These are phyloP conservation scores for Vanderwaltozyma polyspora DNA, from an alignment of 805 yeast species.

Conservation along the genomic window DNA sequence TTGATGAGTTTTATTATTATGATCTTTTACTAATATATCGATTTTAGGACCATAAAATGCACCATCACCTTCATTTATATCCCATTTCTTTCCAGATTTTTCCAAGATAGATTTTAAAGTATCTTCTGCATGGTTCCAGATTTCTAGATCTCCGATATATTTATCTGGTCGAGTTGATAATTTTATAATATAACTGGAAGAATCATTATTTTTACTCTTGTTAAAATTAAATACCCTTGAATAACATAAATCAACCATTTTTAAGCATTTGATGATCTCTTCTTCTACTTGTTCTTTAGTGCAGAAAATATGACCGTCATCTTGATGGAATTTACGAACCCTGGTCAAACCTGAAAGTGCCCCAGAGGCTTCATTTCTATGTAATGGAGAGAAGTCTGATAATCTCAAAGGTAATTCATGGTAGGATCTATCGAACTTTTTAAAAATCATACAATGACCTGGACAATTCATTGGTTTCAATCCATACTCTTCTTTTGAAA, in stretches of 20 bases:
- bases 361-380: constrained; percentile 93
- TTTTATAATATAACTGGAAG: constrained; percentile 27
- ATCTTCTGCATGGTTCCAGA: constrained; percentile 78
- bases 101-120: constrained; percentile 52
- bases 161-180: constrained; percentile 80
- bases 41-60: constrained; percentile 95
- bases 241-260: constrained; percentile 67
- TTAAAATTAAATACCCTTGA: constrained; percentile 38
- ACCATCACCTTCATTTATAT: constrained; percentile 83
- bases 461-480: constrained; percentile 91
- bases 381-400: constrained; percentile 95
- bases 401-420: constrained; percentile 98
- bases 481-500: constrained; percentile 46
- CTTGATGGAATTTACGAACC: constrained; percentile 98
- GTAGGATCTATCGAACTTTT: constrained; percentile 86
- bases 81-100: constrained; percentile 47
- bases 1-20: constrained; percentile 73
- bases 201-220: constrained; percentile 4
- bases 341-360: constrained; percentile 91
- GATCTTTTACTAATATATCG: constrained; percentile 74
- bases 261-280: constrained; percentile 71
- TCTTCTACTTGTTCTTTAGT: constrained; percentile 77
- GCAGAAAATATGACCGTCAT: constrained; percentile 97
- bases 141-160: constrained; percentile 61
- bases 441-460: constrained; percentile 88